A percentile compares a stretch with the other conserved stretches of the same genome.
Evolutionary conservation across 208 protist species (phyloP).

Genomic region (Leishmania guyanensis): DNA sequence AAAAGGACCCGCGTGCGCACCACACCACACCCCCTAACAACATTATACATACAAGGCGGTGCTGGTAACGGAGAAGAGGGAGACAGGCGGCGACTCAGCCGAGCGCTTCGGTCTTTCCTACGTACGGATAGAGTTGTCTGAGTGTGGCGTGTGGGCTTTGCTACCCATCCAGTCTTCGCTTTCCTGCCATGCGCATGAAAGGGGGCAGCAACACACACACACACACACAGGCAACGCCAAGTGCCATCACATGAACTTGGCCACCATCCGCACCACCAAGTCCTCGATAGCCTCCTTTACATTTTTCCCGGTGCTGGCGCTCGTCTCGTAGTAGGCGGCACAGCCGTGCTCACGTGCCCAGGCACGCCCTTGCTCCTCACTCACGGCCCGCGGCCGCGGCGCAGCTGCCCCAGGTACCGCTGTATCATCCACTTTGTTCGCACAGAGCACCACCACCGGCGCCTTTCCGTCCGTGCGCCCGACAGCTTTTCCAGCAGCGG

Average conservation of each 20-base stretch:
- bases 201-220: not conserved
- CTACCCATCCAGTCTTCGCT: not conserved
- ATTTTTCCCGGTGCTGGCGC: constrained; percentile 54
- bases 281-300: constrained; percentile 64
- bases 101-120: not conserved
- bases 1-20: not conserved
- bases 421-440: constrained; percentile 71
- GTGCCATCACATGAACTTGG: constrained; percentile 49
- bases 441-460: constrained; percentile 59
- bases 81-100: not conserved
- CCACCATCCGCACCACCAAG: constrained; percentile 63
- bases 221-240: not conserved
- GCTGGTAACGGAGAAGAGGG: not conserved
- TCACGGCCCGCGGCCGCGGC: constrained; percentile 46
- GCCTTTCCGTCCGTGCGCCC: constrained; percentile 29
- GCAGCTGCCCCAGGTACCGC: constrained; percentile 11
- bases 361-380: constrained; percentile 46
- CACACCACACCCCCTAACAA: not conserved
- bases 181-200: not conserved
- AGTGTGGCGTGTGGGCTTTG: not conserved
- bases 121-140: not conserved
- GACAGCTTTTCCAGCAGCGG: constrained; percentile 50
- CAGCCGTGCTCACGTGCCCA: constrained; percentile 67
- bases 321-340: constrained; percentile 77
- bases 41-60: not conserved